A percentile compares a stretch with the other conserved stretches of the same genome.
These are phyloP conservation scores for Neopestalotiopsis sp. DNA, from an alignment of 2,329 filamentous ascomycete genomes.

Conservation along the genomic window DNA sequence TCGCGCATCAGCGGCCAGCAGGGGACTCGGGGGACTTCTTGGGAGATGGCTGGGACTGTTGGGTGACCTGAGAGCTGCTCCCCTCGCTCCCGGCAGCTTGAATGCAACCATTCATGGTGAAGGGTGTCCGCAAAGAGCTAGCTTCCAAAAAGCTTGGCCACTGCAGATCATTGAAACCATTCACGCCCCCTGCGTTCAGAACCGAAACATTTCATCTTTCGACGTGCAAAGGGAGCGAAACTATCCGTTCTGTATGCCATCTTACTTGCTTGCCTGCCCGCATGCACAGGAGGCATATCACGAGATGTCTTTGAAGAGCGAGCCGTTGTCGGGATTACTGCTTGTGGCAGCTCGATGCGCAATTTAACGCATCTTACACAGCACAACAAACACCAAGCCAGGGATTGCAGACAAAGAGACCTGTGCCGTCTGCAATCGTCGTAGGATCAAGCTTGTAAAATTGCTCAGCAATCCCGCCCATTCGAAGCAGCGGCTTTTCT, in stretches of 20 bases:
- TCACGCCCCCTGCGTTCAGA: conserved; percentile 14
- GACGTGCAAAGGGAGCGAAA: not conserved
- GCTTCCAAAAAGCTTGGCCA: conserved; percentile 16
- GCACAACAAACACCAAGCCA: too few species aligned
- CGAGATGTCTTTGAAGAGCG: not conserved
- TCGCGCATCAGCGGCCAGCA: conserved; percentile 9
- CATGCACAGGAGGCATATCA: not conserved
- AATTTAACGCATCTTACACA: not conserved
- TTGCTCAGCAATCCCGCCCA: conserved; percentile 5
- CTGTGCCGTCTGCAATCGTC: not conserved
- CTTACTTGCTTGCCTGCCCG: not conserved
- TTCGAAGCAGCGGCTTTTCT: conserved; percentile 16
- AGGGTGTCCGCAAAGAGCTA: conserved; percentile 1
- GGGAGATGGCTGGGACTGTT: not conserved
- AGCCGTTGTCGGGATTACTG: not conserved
- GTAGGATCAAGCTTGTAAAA: not conserved
- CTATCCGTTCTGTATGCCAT: not conserved
- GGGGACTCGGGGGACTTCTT: not conserved
- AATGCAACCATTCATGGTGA: not conserved
- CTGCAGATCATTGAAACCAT: conserved; percentile 13
- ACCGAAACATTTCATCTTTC: conserved; percentile 13
- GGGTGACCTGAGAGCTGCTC: not conserved
- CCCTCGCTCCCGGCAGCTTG: not conserved
- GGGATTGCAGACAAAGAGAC: not conserved
- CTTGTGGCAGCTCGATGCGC: conserved; percentile 8